Evolutionary conservation across 2,329 filamentous ascomycete species (phyloP).

Genomic region (Aaosphaeria arxii): DNA sequence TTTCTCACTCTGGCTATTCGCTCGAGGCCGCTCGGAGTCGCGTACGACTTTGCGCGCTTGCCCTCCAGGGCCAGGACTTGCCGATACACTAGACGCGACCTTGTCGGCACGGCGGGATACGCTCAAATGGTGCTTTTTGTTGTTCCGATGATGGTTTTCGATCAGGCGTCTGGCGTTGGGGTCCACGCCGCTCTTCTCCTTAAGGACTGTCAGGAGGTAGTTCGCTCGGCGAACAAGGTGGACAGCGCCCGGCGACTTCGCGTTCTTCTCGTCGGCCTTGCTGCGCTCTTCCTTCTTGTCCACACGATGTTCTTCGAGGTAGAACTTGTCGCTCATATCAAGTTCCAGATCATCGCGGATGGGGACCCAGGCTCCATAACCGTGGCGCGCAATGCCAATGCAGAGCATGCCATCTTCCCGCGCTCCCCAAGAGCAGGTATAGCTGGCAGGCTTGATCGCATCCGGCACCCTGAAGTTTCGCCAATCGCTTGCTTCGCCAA

Average conservation of each 20-base stretch:
- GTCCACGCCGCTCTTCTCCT: slow-evolving; percentile 75
- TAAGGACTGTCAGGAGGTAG: slow-evolving; percentile 91
- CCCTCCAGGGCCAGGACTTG: slow-evolving; percentile 63
- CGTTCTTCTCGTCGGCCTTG: slow-evolving; percentile 66
- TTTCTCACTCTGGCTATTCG: slow-evolving; percentile 35
- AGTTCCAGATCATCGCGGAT: slow-evolving; percentile 91
- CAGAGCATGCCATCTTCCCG: slow-evolving; percentile 97
- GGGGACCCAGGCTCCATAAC: slow-evolving; percentile 91
- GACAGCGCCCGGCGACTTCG: slow-evolving; percentile 93
- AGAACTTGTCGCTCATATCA: slow-evolving; percentile 85
- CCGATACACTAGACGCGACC: slow-evolving; percentile 59
- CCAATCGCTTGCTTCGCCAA: slow-evolving; percentile 64
- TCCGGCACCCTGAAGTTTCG: slow-evolving; percentile 82
- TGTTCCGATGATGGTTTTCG: slow-evolving; percentile 93
- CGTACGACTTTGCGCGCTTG: slow-evolving; percentile 33
- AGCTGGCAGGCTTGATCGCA: slow-evolving; percentile 87
- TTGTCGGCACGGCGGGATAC: slow-evolving; percentile 58
- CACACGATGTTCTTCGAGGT: slow-evolving; percentile 95
- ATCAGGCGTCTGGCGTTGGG: slow-evolving; percentile 72
- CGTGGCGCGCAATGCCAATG: slow-evolving; percentile 87
- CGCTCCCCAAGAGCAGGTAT: slow-evolving; percentile 87
- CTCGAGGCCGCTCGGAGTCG: slow-evolving; percentile 37
- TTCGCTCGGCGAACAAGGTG: slow-evolving; percentile 93
- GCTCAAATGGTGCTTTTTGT: slow-evolving; percentile 67
- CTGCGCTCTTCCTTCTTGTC: slow-evolving; percentile 93